phyloP scores from a whole-genome alignment of 257 asterid genomes.

The Eustoma russellianum region DNA sequence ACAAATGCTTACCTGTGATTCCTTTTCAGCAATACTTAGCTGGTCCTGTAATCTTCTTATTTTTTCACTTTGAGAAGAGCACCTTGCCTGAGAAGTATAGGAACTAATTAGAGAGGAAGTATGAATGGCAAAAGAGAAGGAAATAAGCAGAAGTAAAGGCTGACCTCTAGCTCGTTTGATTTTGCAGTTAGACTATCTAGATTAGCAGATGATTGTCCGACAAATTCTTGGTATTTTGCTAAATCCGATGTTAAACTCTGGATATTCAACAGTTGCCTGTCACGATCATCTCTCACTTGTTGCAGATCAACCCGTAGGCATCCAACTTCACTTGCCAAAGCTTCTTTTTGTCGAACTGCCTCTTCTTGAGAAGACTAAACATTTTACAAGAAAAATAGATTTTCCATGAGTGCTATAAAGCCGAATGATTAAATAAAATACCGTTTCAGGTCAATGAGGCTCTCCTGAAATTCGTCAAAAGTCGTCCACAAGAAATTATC shows the following conservation, averaged over 20 bases:
- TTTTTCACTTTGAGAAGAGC: constrained; percentile 55
- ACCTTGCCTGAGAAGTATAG: constrained; percentile 43
- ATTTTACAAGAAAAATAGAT: too few relatives aligned
- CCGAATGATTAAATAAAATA: too few relatives aligned
- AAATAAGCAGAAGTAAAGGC: constrained; percentile 2
- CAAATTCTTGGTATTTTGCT: constrained; percentile 45
- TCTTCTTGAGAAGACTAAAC: constrained; percentile 65
- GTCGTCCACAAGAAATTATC: not conserved
- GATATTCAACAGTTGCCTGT: constrained; percentile 46
- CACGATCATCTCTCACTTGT: constrained; percentile 81
- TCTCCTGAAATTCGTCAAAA: too few relatives aligned
- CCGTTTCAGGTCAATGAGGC: too few relatives aligned
- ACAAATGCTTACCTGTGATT: constrained; percentile 44
- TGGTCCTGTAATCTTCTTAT: constrained; percentile 61
- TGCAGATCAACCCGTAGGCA: constrained; percentile 64
- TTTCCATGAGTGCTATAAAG: too few relatives aligned
- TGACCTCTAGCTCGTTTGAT: constrained; percentile 64
- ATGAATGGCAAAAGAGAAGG: constrained; percentile 1
- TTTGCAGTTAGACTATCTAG: constrained; percentile 42
- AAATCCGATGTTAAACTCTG: constrained; percentile 49
- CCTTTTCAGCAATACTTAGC: constrained; percentile 53
- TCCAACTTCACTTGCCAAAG: constrained; percentile 55
- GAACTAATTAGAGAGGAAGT: not conserved
- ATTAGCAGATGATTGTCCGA: constrained; percentile 49
- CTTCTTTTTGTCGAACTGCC: constrained; percentile 61